Evolutionary conservation across 495 filamentous ascomycete species (phyloP).

Genomic region (Tetracladium setigerum): DNA sequence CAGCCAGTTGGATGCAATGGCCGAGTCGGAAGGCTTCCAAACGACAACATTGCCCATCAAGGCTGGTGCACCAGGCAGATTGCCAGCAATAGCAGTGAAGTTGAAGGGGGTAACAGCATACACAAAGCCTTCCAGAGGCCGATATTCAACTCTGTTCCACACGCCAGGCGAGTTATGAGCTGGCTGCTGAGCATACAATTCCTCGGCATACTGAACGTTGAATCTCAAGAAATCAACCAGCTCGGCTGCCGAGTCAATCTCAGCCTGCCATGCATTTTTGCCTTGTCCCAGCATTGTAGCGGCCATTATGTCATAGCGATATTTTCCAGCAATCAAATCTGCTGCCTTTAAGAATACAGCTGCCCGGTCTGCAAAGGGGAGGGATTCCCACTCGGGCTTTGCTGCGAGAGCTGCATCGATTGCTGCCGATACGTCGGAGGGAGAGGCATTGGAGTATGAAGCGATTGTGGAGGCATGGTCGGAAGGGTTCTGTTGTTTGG

Average conservation of each 20-base stretch:
- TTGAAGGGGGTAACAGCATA: conserved; percentile 86
- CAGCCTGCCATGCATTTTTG: conserved; percentile 94
- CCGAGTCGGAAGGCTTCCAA: conserved; percentile 81
- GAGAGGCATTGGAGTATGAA: conserved; percentile 67
- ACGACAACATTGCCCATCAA: conserved; percentile 81
- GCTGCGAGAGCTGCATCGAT: conserved; percentile 77
- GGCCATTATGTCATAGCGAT: conserved; percentile 89
- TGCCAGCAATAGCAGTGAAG: conserved; percentile 81
- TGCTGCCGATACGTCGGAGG: conserved; percentile 62
- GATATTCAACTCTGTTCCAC: conserved; percentile 79
- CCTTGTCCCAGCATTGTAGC: conserved; percentile 90
- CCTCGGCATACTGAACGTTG: conserved; percentile 82
- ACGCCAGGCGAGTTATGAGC: conserved; percentile 65
- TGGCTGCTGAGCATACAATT: conserved; percentile 80
- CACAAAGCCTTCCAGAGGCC: conserved; percentile 80
- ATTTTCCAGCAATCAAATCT: conserved; percentile 80
- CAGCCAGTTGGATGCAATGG: conserved; percentile 65
- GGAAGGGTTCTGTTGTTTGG: conserved; percentile 65
- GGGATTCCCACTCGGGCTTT: conserved; percentile 70
- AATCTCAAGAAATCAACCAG: conserved; percentile 86
- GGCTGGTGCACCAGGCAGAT: conserved; percentile 64
- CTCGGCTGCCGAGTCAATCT: conserved; percentile 93
- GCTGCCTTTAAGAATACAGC: conserved; percentile 91
- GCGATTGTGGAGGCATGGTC: conserved; percentile 66
- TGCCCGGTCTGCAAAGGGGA: conserved; percentile 84